Evolutionary conservation across 2,329 filamentous ascomycete genomes (phyloP).

Genomic region (Cercospora zeae-maydis): DNA sequence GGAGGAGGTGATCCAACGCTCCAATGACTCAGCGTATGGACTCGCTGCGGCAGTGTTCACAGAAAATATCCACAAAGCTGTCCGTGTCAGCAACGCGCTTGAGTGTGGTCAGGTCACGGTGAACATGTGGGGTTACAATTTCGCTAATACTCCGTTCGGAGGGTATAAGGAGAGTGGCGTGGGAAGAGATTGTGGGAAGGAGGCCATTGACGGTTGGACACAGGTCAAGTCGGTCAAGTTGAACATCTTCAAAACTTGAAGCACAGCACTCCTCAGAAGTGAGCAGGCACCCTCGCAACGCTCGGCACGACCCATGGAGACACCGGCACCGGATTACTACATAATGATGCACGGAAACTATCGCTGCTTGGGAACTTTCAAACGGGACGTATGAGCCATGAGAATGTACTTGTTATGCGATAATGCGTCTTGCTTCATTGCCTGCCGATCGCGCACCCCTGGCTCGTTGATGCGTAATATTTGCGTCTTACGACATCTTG

Average conservation of each 20-base stretch:
- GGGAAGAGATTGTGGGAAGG: neutral
- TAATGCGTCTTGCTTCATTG: too few relatives aligned
- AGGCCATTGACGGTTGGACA: neutral
- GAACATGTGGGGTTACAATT: neutral
- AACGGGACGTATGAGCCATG: too few relatives aligned
- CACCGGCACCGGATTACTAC: too few relatives aligned
- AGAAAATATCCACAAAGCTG: slow-evolving; percentile 53
- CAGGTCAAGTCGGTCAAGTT: neutral
- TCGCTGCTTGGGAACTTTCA: too few relatives aligned
- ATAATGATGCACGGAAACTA: too few relatives aligned
- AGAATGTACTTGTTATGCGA: too few relatives aligned
- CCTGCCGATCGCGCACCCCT: too few relatives aligned
- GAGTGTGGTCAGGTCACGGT: slow-evolving; percentile 51
- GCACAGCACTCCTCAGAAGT: too few relatives aligned
- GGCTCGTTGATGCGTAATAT: too few relatives aligned
- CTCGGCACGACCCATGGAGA: too few relatives aligned
- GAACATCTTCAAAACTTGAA: neutral
- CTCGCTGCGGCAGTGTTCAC: slow-evolving; percentile 70
- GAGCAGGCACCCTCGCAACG: too few relatives aligned
- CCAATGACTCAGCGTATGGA: slow-evolving; percentile 70
- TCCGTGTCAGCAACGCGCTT: slow-evolving; percentile 43
- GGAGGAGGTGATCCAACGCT: slow-evolving; percentile 37
- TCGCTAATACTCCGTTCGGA: slow-evolving; percentile 9
- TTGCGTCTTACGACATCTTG: too few relatives aligned
- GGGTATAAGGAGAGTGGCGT: slow-evolving; percentile 42